Base-by-base conservation (phyloP, 371 early-diverging fungal genomes). In the Mortierella sp. region DNA sequence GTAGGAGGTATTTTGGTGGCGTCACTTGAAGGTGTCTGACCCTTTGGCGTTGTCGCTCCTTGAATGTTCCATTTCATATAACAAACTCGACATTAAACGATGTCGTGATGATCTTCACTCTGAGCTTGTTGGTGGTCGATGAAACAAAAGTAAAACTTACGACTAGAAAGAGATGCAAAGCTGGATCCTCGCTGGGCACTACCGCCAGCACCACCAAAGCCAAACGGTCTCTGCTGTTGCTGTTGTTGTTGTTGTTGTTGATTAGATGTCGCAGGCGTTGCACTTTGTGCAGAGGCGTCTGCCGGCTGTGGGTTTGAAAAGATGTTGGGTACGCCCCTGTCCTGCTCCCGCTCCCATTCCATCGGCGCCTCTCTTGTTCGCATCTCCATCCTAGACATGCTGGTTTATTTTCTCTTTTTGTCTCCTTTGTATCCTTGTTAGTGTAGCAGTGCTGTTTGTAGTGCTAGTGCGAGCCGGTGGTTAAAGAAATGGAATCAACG, bases 321-420 rank as follows among this genome's bases (percentile, higher is more conserved):
- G 73, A 82, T 80, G 74, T 75, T 86, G 50, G 87, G 87, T 13
- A 73, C 28, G 50, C 78, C 70, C 50, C 78, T 77, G 68, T 80
- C 82, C 19, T 80, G 76, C n/a, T 86, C 87, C 16, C 87, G 80
- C 65, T 86, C 87, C 87, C 87, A 86, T 38, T 86, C 87, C 87
- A 86, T 86, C 0, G 87, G 87, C 10, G 87, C 87, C 60, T 82
- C 87, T 34, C 76, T 54, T 44, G 82, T 48, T 5, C 87, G 87
- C 70, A 82, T 75, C 24, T 74, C 72, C 87, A 86, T 86, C 38
- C 83, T 82, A 6, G 71, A 71, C 85, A 81, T 84, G 65, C 45
- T n/a, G n/a, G n/a, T n/a, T n/a, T n/a, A 54, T 19, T 58, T 47
- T 19, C 21, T 54, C 21, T 7, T 24, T n/a, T 19, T 21, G 31